Evolutionary conservation across 805 yeast species (phyloP).

Genomic region (Ogataea allantospora): DNA sequence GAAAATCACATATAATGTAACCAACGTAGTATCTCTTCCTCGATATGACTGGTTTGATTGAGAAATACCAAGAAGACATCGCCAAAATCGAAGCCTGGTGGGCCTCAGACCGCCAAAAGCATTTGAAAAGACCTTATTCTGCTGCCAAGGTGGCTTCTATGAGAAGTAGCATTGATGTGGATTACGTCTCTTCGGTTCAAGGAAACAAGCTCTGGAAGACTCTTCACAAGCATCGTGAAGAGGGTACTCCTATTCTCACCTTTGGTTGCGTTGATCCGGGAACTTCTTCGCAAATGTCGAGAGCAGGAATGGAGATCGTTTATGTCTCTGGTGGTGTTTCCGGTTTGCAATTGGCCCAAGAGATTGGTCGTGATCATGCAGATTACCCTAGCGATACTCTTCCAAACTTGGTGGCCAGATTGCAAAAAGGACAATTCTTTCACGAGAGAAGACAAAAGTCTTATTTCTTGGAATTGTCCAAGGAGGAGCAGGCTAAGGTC

Average conservation of each 20-base stretch:
- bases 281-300: conserved; percentile 56
- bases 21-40: background rate
- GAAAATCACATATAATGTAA: conserved; percentile 3
- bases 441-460: conserved; percentile 46
- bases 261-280: conserved; percentile 63
- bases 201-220: conserved; percentile 50
- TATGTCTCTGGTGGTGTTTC: conserved; percentile 66
- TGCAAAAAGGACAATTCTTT: conserved; percentile 55
- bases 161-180: conserved; percentile 46
- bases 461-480: conserved; percentile 10
- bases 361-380: conserved; percentile 65
- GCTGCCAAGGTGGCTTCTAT: conserved; percentile 52
- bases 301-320: conserved; percentile 47
- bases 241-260: conserved; percentile 50
- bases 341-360: conserved; percentile 57
- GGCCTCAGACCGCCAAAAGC: conserved; percentile 44
- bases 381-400: conserved; percentile 70
- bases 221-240: conserved; percentile 39
- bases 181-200: conserved; percentile 49
- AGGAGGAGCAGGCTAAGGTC: conserved; percentile 20
- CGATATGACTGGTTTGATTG: background rate
- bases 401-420: conserved; percentile 61
- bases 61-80: conserved; percentile 15
- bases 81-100: conserved; percentile 48
- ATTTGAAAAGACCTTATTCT: conserved; percentile 49